phyloP scores from a whole-genome alignment of 164 flowering plant species.

The Magnolia sinica region DNA sequence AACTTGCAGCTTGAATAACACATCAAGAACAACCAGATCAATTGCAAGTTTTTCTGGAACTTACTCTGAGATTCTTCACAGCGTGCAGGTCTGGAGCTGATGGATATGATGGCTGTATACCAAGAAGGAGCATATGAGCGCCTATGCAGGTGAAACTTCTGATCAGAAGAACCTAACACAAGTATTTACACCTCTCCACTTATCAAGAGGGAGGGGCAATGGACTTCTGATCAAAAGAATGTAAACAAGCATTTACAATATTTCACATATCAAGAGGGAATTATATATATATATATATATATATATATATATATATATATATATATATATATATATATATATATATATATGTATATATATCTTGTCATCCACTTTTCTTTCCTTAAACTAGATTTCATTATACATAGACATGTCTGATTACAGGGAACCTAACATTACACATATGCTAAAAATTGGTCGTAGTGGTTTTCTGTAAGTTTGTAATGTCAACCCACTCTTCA shows the following conservation, averaged over 20 bases:
- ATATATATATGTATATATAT: too few relatives aligned
- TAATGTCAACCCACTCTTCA: too few relatives aligned
- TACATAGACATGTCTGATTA: too few relatives aligned
- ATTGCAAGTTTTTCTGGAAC: neutral
- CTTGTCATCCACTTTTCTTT: too few relatives aligned
- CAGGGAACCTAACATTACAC: too few relatives aligned
- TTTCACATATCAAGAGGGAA: too few relatives aligned
- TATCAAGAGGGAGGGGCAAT: neutral
- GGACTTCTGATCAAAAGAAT: neutral
- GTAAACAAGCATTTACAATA: neutral
- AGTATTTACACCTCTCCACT: neutral
- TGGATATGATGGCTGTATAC: conserved; percentile 99
- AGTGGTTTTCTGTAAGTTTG: too few relatives aligned
- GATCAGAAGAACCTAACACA: neutral
- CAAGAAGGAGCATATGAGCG: conserved; percentile 99
- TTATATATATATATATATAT: too few relatives aligned
- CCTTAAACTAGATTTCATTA: too few relatives aligned
- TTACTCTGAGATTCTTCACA: conserved; percentile 24
- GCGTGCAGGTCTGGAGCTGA: conserved; percentile 99
- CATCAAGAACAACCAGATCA: neutral
- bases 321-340: too few relatives aligned
- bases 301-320: too few relatives aligned
- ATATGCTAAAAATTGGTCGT: too few relatives aligned
- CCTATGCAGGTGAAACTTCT: conserved; percentile 70
- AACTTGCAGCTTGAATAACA: neutral